These are phyloP conservation scores for Mycosarcoma maydis DNA, from an alignment of 1,284 basidiomycete genomes.

Conservation along the genomic window DNA sequence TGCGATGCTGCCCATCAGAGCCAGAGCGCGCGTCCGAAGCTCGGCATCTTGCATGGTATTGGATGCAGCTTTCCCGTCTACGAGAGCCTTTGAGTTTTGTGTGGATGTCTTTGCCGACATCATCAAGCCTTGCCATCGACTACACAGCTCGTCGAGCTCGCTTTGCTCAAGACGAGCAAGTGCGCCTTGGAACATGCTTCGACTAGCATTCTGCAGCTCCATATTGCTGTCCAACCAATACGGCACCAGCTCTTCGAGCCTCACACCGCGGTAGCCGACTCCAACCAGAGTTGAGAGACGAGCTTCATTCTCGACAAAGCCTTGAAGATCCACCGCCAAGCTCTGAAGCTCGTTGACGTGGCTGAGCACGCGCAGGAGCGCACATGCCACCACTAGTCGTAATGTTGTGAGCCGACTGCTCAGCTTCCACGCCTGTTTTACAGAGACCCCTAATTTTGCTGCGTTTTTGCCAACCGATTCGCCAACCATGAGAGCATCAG, in stretches of 20 bases:
- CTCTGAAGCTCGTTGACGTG: slow-evolving; percentile 21
- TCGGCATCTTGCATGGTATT: slow-evolving; percentile 4
- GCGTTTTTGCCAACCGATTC: background rate
- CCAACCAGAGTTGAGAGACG: slow-evolving; percentile 16
- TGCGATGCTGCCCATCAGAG: slow-evolving; percentile 73
- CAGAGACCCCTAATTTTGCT: background rate
- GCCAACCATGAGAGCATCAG: slow-evolving; percentile 32
- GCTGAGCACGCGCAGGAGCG: slow-evolving; percentile 29
- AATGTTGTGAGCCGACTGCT: slow-evolving; percentile 33
- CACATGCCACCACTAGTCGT: slow-evolving; percentile 23
- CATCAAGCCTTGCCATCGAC: slow-evolving; percentile 61
- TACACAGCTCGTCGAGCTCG: slow-evolving; percentile 42
- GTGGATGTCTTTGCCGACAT: slow-evolving; percentile 4
- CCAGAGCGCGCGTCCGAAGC: slow-evolving; percentile 23
- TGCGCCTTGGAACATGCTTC: slow-evolving; percentile 25
- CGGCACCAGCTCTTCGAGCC: slow-evolving; percentile 76
- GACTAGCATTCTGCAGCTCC: slow-evolving; percentile 44
- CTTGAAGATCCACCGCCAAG: slow-evolving; percentile 16
- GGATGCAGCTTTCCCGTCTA: slow-evolving; percentile 7
- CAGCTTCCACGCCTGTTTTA: slow-evolving; percentile 24
- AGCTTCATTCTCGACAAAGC: slow-evolving; percentile 23
- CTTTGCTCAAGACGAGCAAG: slow-evolving; percentile 13
- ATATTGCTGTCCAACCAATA: slow-evolving; percentile 63
- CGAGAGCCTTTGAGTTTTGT: background rate
- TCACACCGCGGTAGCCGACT: slow-evolving; percentile 69